Evolutionary conservation across 1,284 basidiomycete species (phyloP), one percentile per base, ranked within the genome.

Genomic region (Sporisorium scitamineum): DNA sequence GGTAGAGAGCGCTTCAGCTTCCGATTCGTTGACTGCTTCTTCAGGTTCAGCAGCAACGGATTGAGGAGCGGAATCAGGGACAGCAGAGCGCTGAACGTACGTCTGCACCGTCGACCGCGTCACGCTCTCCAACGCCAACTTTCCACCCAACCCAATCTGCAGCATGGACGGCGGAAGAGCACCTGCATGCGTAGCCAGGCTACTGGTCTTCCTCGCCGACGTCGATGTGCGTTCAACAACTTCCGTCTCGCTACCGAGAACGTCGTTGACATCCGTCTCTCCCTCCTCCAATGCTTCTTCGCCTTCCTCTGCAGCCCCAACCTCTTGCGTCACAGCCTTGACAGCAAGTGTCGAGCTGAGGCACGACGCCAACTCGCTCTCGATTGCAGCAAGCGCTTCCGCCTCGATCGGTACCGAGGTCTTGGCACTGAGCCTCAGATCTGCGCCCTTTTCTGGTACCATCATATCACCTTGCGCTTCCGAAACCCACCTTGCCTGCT

Each of bases 341-440:
- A 8, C 52, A 20, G 55, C 16, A 13, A 54, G 13, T 39, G 32
- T 31, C 1, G 37, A n/a, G 26, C 27, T 34, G 41, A 61, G 29
- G 45, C 47, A 71, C 18, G 47, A 16, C 1, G 55, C 52, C 41
- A 71, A n/a, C 5, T 37, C 52, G 14, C 53, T 42, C 39, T 66
- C 51, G 10, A 71, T 27, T 2, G 31, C 63, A 47, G 59, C 45
- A 9, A 48, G 45, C 7, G 26, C 44, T 6, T 58, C 62, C 1
- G 6, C 47, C 3, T 61, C 52, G 4, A 71, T 10, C 10, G 32
- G 26, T 0, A 26, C 20, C 2, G 27, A 0, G 0, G 41, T 47
- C 20, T 52, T 71, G 11, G 69, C 60, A 53, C 51, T 47, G 8
- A 71, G 60, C 37, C 69, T 50, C 45, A 71, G 20, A 71, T 71